Percentiles rank a stretch among this genome's conserved stretches.
These are phyloP conservation scores for Trichoderma semiorbis DNA, from an alignment of 2,329 filamentous ascomycete species.

Conservation along the genomic window DNA sequence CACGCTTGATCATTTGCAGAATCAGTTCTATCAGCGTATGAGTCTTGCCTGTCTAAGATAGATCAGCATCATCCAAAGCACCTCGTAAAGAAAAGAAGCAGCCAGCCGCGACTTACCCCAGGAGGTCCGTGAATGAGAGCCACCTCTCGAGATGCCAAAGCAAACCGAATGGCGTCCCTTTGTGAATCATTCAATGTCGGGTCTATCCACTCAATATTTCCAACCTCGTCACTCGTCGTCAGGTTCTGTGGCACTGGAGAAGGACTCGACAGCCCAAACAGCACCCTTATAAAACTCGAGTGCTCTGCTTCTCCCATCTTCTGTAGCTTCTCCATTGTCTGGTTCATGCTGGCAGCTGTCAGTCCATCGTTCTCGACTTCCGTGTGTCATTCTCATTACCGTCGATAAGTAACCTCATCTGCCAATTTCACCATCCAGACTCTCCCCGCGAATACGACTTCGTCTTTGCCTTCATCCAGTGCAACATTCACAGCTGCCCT, in stretches of 20 bases:
- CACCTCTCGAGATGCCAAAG: conserved; percentile 74
- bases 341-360: conserved; percentile 51
- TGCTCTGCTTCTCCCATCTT: conserved; percentile 57
- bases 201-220: conserved; percentile 58
- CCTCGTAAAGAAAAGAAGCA: not conserved
- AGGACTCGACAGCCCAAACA: conserved; percentile 58
- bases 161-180: conserved; percentile 73
- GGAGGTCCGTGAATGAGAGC: conserved; percentile 93
- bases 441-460: conserved; percentile 42
- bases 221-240: conserved; percentile 40
- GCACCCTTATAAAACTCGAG: conserved; percentile 56
- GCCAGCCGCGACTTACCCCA: conserved; percentile 50
- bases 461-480: conserved; percentile 61
- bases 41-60: conserved; percentile 77
- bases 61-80: not conserved
- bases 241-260: conserved; percentile 45
- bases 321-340: conserved; percentile 57
- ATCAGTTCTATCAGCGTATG: conserved; percentile 95
- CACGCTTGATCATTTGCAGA: conserved; percentile 75
- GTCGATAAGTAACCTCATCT: conserved; percentile 63
- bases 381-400: conserved; percentile 33
- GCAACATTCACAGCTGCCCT: conserved; percentile 61
- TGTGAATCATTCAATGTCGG: conserved; percentile 62
- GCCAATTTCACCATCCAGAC: conserved; percentile 66
- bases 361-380: not conserved